Evolutionary conservation across 2,329 filamentous ascomycete species (phyloP), one percentile per base, ranked within the genome.

Genomic region (Pseudocercospora macadamiae): DNA sequence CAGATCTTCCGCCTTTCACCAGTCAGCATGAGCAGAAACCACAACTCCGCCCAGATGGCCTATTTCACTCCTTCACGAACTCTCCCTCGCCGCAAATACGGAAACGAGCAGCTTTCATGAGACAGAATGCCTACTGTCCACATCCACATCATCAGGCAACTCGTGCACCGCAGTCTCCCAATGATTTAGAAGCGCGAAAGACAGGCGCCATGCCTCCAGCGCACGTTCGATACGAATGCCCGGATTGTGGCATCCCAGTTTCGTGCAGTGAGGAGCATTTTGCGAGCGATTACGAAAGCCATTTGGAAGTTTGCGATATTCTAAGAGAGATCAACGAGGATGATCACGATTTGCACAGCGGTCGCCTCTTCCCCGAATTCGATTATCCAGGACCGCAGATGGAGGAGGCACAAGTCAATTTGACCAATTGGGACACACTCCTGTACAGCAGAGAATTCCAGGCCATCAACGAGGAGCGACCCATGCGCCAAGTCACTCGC

Each of bases 391-490:
- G 89, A 12, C 83, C 88, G 55, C 93, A 97, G 77, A 87, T 97
- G 73, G 93, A 97, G 65, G 93, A 97, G 74, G 90, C 92, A 30
- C 83, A 95, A 65, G 86, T 97, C 66, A 99, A 99, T 76, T 93
- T 99, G 89, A 96, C 89, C 42, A 99, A 96, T 75, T 99, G 95
- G 95, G 95, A 99, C 75, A 97, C 95, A 0, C 91, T 96, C 68
- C 80, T 99, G 71, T 99, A 96, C 73, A 96, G 92, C 2, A 84
- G 95, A 70, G 89, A 96, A 69, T 97, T 95, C 70, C 85, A 89
- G 65, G 96, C 96, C 4, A 87, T 99, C 71, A 92, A 99, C 73
- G 87, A 92, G 62, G 93, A 96, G 73, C 85, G 93, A 59, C 89
- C 87, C 70, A 89, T 99, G 87, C 84, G 95, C 60, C 96, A 99